phyloP scores from a whole-genome alignment of 1,139 yeast genomes.

The Protomyces inouyei region DNA sequence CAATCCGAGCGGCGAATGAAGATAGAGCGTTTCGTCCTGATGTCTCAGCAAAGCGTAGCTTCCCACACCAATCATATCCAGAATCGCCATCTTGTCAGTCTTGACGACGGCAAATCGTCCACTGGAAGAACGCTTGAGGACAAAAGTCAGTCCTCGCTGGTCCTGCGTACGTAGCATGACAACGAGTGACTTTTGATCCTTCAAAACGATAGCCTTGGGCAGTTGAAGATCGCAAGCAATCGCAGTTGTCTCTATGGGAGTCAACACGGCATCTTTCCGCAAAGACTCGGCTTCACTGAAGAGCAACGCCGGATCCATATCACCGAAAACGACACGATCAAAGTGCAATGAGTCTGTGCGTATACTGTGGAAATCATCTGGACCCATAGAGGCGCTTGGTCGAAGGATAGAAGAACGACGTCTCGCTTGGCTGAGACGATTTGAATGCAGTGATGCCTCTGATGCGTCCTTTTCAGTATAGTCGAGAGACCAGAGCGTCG shows the following conservation, averaged over 20 bases:
- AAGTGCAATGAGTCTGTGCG: slow-evolving; percentile 16
- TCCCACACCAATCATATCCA: neutral
- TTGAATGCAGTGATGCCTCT: neutral
- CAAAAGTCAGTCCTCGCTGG: neutral
- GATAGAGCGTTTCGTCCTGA: neutral
- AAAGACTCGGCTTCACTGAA: slow-evolving; percentile 35
- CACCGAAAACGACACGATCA: slow-evolving; percentile 32
- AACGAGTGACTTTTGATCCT: neutral
- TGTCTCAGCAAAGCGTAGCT: neutral
- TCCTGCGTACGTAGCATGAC: neutral
- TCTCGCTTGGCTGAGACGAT: neutral
- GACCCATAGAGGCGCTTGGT: neutral
- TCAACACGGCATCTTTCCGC: slow-evolving; percentile 63
- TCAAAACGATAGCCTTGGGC: neutral
- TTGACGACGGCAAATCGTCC: neutral
- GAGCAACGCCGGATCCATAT: slow-evolving; percentile 3
- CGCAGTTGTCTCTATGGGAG: slow-evolving; percentile 49
- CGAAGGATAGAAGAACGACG: slow-evolving; percentile 12
- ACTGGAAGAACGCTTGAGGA: neutral
- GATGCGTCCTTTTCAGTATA: neutral
- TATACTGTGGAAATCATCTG: neutral
- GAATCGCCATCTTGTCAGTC: neutral
- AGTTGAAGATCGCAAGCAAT: slow-evolving; percentile 33
- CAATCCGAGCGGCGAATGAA: neutral
- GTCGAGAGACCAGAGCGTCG: slow-evolving; percentile 5